Evolutionary conservation across 2,329 filamentous ascomycete species (phyloP).

Genomic region (Trichoderma harzianum): DNA sequence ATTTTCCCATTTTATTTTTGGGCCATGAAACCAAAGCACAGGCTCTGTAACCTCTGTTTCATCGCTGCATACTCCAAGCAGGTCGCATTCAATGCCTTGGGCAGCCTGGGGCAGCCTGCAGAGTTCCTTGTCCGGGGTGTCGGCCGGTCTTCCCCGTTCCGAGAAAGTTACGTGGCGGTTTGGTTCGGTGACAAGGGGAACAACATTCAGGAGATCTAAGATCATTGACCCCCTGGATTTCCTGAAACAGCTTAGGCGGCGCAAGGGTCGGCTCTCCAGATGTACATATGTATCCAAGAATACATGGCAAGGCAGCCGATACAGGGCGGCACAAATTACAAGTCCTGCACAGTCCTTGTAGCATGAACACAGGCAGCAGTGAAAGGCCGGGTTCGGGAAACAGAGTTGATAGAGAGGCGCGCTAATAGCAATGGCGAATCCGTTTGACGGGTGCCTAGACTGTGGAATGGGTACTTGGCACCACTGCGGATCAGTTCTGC

Average conservation of each 20-base stretch:
- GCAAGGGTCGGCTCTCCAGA: neutral
- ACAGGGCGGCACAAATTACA: neutral
- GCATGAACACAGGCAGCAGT: neutral
- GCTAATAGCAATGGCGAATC: neutral
- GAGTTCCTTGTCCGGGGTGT: slow-evolving; percentile 10
- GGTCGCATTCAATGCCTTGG: slow-evolving; percentile 1
- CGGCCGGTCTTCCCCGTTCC: slow-evolving; percentile 30
- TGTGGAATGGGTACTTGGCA: neutral
- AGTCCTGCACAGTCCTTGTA: neutral
- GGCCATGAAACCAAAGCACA: slow-evolving; percentile 9
- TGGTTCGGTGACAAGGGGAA: slow-evolving; percentile 27
- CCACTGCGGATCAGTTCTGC: neutral
- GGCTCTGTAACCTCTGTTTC: slow-evolving; percentile 16
- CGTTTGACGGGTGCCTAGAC: slow-evolving; percentile 4
- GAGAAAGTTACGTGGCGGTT: slow-evolving; percentile 22
- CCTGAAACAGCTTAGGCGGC: slow-evolving; percentile 27
- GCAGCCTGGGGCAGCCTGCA: neutral
- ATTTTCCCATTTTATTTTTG: neutral
- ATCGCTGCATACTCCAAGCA: slow-evolving; percentile 3
- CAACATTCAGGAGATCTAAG: slow-evolving; percentile 31
- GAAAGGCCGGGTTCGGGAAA: neutral
- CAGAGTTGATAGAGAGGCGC: neutral
- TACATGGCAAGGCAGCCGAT: neutral
- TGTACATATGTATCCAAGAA: neutral
- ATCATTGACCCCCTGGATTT: slow-evolving; percentile 34